Conservation (phyloP, 768 basidiomycete genomes). For the Suillus subluteus region DNA sequence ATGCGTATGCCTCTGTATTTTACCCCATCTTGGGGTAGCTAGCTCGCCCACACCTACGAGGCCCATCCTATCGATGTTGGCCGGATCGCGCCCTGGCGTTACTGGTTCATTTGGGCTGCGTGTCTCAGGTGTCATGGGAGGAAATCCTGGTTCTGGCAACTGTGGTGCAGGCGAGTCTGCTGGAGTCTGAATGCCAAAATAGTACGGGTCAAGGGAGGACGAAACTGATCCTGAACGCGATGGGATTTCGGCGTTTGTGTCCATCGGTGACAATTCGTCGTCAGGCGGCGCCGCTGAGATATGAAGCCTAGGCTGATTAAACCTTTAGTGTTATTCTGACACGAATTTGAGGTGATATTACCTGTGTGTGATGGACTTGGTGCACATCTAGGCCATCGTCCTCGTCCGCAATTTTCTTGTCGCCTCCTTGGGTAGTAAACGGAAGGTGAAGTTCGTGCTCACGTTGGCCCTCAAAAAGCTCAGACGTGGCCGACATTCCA, state of each 20-base stretch:
- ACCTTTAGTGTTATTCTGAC: slow-evolving; percentile 12
- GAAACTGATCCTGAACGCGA: slow-evolving; percentile 77
- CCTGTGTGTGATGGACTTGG: slow-evolving; percentile 20
- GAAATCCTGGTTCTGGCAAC: slow-evolving; percentile 33
- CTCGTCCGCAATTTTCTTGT: slow-evolving; percentile 57
- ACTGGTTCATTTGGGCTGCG: slow-evolving; percentile 53
- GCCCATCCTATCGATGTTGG: slow-evolving; percentile 80
- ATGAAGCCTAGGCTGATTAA: slow-evolving; percentile 49
- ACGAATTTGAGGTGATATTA: neutral
- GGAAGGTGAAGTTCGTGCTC: slow-evolving; percentile 37
- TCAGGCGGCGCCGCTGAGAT: slow-evolving; percentile 44
- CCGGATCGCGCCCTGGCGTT: slow-evolving; percentile 74
- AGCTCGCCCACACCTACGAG: slow-evolving; percentile 96
- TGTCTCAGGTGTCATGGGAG: slow-evolving; percentile 67
- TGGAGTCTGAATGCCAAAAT: slow-evolving; percentile 75
- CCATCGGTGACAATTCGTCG: slow-evolving; percentile 33
- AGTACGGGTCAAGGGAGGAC: slow-evolving; percentile 87
- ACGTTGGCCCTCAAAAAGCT: slow-evolving; percentile 44
- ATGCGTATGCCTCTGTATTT: slow-evolving; percentile 46
- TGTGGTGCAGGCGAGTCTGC: slow-evolving; percentile 67
- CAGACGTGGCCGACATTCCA: slow-evolving; percentile 44
- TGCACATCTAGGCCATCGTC: slow-evolving; percentile 49
- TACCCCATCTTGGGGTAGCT: slow-evolving; percentile 92
- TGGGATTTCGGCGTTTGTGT: slow-evolving; percentile 46
- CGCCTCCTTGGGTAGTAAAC: slow-evolving; percentile 43